These are phyloP conservation scores for Collybia mongolica DNA, from an alignment of 768 basidiomycete species.

Conservation along the genomic window DNA sequence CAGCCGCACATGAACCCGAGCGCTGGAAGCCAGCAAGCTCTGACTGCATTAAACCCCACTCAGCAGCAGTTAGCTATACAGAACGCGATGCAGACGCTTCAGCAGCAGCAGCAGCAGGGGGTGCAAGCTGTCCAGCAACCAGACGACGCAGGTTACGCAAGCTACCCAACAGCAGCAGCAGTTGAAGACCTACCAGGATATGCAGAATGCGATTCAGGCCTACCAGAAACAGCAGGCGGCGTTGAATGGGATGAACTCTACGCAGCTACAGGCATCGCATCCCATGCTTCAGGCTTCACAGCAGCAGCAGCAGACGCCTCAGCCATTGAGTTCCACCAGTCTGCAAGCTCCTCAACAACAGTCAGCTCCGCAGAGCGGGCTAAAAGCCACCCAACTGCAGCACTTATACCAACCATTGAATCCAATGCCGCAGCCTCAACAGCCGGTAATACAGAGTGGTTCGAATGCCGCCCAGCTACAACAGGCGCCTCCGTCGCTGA, in stretches of 20 bases:
- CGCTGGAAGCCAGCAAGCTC: background rate
- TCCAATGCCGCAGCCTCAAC: slow-evolving; percentile 6
- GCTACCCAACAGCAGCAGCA: slow-evolving; percentile 9
- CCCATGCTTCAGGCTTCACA: too few species aligned
- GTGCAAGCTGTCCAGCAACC: background rate
- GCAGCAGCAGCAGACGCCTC: too few species aligned
- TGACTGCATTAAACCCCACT: too few species aligned
- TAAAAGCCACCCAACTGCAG: background rate
- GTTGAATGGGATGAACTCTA: too few species aligned
- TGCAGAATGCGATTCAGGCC: background rate
- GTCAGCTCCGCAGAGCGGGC: background rate
- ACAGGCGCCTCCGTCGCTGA: too few species aligned
- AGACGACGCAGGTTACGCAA: background rate
- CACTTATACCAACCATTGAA: slow-evolving; percentile 1
- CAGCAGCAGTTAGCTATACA: slow-evolving; percentile 1
- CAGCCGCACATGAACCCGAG: background rate
- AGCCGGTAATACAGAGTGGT: too few species aligned
- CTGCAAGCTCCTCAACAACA: background rate
- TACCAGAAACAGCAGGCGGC: background rate
- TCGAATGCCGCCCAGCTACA: too few species aligned
- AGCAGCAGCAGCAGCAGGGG: slow-evolving; percentile 13
- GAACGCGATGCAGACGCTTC: slow-evolving; percentile 6
- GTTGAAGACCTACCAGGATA: slow-evolving; percentile 6
- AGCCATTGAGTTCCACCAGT: too few species aligned
- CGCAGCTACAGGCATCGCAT: too few species aligned